These are phyloP conservation scores for Pleurotus giganteus DNA, from an alignment of 768 basidiomycete species.

Conservation along the genomic window DNA sequence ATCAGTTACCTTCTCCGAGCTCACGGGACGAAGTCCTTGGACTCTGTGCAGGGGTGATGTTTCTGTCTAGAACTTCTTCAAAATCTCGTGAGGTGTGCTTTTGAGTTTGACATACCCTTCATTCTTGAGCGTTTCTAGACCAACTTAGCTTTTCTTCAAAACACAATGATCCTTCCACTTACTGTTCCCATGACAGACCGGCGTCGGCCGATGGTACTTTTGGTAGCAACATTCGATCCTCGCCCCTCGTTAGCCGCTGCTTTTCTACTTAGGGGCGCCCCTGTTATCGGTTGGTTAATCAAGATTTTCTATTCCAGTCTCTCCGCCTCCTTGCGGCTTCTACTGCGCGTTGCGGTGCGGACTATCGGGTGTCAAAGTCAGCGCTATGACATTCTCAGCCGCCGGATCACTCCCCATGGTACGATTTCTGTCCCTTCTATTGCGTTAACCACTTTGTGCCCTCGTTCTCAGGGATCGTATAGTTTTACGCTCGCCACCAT, in stretches of 20 bases:
- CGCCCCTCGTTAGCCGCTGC: too few relatives aligned
- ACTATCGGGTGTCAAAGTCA: neutral
- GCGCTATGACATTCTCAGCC: neutral
- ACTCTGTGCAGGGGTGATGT: too few relatives aligned
- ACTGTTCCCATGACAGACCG: too few relatives aligned
- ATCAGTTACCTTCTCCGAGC: neutral
- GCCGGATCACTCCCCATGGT: neutral
- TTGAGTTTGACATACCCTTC: neutral
- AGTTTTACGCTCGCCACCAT: too few relatives aligned
- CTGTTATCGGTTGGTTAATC: too few relatives aligned
- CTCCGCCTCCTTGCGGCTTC: neutral
- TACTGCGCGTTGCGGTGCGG: constrained; percentile 1
- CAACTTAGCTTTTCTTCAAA: neutral
- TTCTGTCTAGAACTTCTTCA: neutral
- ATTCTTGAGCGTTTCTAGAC: neutral
- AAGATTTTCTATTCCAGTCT: neutral
- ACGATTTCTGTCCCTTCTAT: neutral
- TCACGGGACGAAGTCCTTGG: neutral
- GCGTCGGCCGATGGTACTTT: too few relatives aligned
- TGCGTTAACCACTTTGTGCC: neutral
- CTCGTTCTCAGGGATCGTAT: too few relatives aligned
- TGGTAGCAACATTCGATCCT: too few relatives aligned
- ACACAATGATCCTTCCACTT: too few relatives aligned
- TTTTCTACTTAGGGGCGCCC: too few relatives aligned
- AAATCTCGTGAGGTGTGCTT: neutral